Evolutionary conservation across 176 grass and related monocot species (phyloP), one percentile per base, ranked within the genome.

Genomic region (Rhynchospora pubera): DNA sequence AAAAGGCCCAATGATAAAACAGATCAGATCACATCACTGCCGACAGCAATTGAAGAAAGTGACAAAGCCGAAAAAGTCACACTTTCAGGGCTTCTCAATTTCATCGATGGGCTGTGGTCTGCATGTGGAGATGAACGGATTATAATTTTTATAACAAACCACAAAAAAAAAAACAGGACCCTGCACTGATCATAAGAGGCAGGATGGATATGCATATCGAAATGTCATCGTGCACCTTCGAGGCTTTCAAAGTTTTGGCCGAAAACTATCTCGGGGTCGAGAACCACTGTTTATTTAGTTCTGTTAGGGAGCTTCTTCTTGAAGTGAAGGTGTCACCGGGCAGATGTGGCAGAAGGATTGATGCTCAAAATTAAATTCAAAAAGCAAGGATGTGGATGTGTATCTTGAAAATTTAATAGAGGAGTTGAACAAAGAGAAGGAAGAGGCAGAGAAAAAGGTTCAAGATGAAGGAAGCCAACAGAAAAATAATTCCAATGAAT

Each of bases 141-240:
- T 22, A 82, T 86, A 2, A 48, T 86, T 8, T 86, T 86, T 78
- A 86, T 78, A 11, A 86, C 85, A 48, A 86, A 86, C 85, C 42
- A 86, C 53, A 12, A 65, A 16, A 65, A n/a, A n/a, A 86, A 30
- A 86, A 82, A n/a, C n/a, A n/a, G 11, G 87, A 89, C 12, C 78
- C 57, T 1, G 87, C 83, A 16, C 51, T 89, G 47, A 89, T 89
- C 19, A 61, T 83, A 62, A 64, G 83, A 2, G 87, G 87, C 1
- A 77, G 87, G 60, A 89, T 89, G 87, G 87, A 89, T 66, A 85
- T 82, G 78, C 87, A 78, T 28, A 83, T 89, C 44, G 83, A 89
- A 50, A 85, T 89, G 87, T 89, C 87, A 6, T 89, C 83, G 50
- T 89, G 87, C 78, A 4, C 39, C 43, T 89, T 85, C 10, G 68